Base-by-base conservation (phyloP, 2,329 filamentous ascomycete species). In the Ramularia endophylla region DNA sequence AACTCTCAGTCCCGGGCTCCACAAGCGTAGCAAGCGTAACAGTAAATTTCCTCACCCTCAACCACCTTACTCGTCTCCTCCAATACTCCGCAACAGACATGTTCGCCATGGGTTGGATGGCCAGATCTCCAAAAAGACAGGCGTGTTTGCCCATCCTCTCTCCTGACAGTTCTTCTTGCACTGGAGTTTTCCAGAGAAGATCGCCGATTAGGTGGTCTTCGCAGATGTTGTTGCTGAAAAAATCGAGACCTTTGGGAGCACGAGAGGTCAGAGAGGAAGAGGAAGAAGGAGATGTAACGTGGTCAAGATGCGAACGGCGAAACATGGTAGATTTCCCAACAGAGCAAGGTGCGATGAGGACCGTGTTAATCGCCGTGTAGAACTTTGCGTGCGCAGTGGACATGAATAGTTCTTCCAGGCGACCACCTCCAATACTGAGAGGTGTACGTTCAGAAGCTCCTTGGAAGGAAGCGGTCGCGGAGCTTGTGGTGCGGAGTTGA, bases 251-350 rank as follows among this genome's bases (percentile, higher is more conserved):
- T n/a, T n/a, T n/a, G n/a, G n/a, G n/a, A n/a, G n/a, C n/a, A n/a
- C n/a, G n/a, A n/a, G n/a, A n/a, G n/a, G n/a, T n/a, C n/a, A n/a
- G n/a, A n/a, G n/a, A n/a, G n/a, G n/a, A n/a, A n/a, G n/a, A n/a
- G n/a, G n/a, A n/a, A n/a, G n/a, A n/a, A n/a, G n/a, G n/a, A n/a
- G n/a, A 15, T 1, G 80, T 83, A 7, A 92, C 77, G 51, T 77
- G 75, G 64, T 95, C 79, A 27, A 98, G 78, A 57, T 98, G 90
- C 0, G 87, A 86, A 47, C 85, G 86, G 44, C 92, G 85, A 67
- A 97, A 98, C 89, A 98, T 97, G 68, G 94, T 97, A 57, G 87
- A 94, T 69, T 98, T 98, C 37, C 92, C 92, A 16, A 97, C 83
- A 43, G 94, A 84, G 65, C 92, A 98, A 7, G 94, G 92, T 0